Percentiles rank a stretch among this genome's conserved stretches.
Evolutionary conservation across 1,139 yeast species (phyloP).

Genomic region (Diutina neorugosa): DNA sequence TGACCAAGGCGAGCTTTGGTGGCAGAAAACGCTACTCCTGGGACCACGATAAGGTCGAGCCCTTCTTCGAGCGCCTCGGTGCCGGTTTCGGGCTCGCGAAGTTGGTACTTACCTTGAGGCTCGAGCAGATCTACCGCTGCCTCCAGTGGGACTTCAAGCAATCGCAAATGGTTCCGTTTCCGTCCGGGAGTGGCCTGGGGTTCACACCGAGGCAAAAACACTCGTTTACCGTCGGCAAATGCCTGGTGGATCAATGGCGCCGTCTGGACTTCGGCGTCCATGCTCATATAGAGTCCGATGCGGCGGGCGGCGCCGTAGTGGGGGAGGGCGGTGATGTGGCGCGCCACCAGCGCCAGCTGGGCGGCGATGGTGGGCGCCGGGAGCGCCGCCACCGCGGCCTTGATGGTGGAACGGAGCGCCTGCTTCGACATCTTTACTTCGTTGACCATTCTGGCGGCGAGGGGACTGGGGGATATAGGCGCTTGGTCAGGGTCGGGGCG

Average conservation of each 20-base stretch:
- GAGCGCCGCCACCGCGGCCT: neutral
- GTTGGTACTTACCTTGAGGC: conserved; percentile 1
- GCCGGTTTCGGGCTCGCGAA: neutral
- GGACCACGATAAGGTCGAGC: neutral
- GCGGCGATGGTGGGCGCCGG: neutral
- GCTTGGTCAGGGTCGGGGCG: too few species aligned
- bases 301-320: neutral
- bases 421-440: neutral
- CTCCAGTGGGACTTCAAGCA: neutral
- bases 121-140: neutral
- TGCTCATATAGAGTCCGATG: neutral
- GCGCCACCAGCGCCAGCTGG: neutral
- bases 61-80: neutral
- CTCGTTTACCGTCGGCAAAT: neutral
- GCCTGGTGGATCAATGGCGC: neutral
- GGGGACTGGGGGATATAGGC: too few species aligned
- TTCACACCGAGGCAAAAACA: neutral
- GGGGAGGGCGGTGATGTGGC: neutral
- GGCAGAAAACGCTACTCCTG: neutral
- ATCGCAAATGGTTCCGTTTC: neutral
- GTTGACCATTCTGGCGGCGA: too few species aligned
- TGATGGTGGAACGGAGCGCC: neutral
- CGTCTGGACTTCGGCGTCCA: neutral
- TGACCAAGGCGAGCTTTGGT: neutral
- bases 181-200: neutral